Base-by-base conservation (phyloP, 148 eudicot species). In the Silene uniflora region DNA sequence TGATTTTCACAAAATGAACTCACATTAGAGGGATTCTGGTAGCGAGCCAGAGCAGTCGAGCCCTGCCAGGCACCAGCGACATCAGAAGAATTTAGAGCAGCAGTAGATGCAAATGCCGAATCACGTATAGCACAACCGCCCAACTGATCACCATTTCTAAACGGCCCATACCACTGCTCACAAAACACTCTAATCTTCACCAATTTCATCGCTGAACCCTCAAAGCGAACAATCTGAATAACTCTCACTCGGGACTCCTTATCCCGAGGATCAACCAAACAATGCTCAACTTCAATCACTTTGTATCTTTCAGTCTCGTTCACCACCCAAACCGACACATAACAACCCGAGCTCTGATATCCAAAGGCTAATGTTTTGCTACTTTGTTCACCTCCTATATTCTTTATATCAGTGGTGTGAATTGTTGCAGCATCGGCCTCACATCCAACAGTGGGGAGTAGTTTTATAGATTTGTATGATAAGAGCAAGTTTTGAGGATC, bases 371-470 rank as follows among this genome's bases (percentile, higher is more conserved):
- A 76, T 14, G 63, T 80, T 3, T 62, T 76, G 9, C 14, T 75
- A 69, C 61, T 80, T 52, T 80, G 81, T 46, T 32, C 79, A 14
- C 81, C 80, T 67, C 81, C 83, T 25, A 89, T 54, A 46, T 47
- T 78, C 76, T 88, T 91, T 78, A 85, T 89, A 71, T 88, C 86
- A 1, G 84, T 52, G 81, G 47, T 84, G 69, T 91, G 77, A 63
- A 77, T 71, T 64, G 99, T 96, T 52, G 98, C 99, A 14, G 99
- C 99, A 84, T 96, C 99, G 10, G 99, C 99, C 82, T 96, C 99
- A 77, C 99, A 96, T 12, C 99, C 99, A 3, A 96, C 99, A 16
- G 99, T 96, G 7, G 99, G 99, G 68, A 96, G 97, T 73, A 96
- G 81, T 81, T 85, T 88, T 21, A 96, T 80, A 9, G 84, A 75